Conservation (phyloP, 1,284 basidiomycete species). For the Porphyrellus sp. region DNA sequence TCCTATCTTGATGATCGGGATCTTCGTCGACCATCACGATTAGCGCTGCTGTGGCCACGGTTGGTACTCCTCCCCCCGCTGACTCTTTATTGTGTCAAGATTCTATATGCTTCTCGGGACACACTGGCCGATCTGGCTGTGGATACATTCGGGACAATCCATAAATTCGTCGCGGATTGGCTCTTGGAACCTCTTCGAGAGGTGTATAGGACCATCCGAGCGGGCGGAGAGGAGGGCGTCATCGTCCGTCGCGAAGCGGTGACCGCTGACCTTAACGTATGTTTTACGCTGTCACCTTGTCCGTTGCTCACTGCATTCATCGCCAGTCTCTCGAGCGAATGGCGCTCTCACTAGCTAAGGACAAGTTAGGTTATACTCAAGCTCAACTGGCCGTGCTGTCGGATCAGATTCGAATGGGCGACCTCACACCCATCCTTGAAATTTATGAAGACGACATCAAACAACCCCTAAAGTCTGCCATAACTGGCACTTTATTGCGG, state of each 20-base stretch:
- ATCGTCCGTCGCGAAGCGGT: constrained; percentile 78
- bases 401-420: constrained; percentile 70
- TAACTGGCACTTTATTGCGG: constrained; percentile 81
- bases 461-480: constrained; percentile 76
- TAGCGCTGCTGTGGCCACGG: constrained; percentile 65
- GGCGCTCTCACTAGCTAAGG: constrained; percentile 81
- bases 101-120: constrained; percentile 50
- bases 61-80: constrained; percentile 65
- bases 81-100: constrained; percentile 46
- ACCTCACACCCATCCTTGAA: constrained; percentile 84
- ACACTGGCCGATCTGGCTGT: constrained; percentile 51
- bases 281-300: constrained; percentile 20
- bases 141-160: constrained; percentile 69
- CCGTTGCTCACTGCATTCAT: constrained; percentile 7
- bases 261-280: constrained; percentile 73
- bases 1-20: constrained; percentile 35
- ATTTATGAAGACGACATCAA: constrained; percentile 94
- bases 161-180: constrained; percentile 82
- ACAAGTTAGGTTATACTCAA: constrained; percentile 66
- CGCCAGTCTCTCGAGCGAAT: constrained; percentile 86
- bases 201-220: constrained; percentile 79
- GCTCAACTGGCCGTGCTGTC: constrained; percentile 66
- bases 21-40: constrained; percentile 56
- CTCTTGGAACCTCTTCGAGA: constrained; percentile 83
- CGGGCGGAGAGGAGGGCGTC: constrained; percentile 69